Percentiles rank a stretch among this genome's conserved stretches.
Evolutionary conservation across 2,329 filamentous ascomycete species (phyloP).

Genomic region (Penicillium freii): DNA sequence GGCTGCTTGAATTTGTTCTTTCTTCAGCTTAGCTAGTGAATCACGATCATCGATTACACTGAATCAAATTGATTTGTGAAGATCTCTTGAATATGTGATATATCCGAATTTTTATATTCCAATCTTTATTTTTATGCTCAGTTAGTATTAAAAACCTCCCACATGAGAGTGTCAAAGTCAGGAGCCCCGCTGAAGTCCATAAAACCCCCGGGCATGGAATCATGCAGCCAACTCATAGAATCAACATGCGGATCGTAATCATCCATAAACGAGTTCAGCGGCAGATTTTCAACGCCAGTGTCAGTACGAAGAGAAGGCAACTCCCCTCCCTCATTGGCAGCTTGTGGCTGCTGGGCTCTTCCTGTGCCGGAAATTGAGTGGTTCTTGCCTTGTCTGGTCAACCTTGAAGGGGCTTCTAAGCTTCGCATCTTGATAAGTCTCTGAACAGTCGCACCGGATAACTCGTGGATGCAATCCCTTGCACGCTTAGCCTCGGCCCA

Average conservation of each 20-base stretch:
- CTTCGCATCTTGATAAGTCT: conserved; percentile 20
- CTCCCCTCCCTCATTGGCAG: neutral
- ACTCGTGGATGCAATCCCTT: conserved; percentile 32
- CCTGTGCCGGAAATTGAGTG: neutral
- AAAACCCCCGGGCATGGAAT: conserved; percentile 24
- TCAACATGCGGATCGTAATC: conserved; percentile 12
- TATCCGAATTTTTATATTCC: neutral
- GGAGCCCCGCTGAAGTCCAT: conserved; percentile 27
- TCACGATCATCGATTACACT: neutral
- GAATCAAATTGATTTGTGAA: neutral
- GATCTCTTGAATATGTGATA: neutral
- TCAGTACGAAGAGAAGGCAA: conserved; percentile 1
- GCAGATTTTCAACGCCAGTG: conserved; percentile 5
- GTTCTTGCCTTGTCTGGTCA: neutral
- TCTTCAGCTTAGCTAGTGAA: neutral
- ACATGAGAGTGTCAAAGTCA: conserved; percentile 33
- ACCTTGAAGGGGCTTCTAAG: conserved; percentile 18
- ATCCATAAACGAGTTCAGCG: conserved; percentile 21
- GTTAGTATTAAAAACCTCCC: conserved; percentile 26
- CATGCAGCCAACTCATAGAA: conserved; percentile 22
- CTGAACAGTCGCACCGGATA: conserved; percentile 30
- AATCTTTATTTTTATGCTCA: neutral
- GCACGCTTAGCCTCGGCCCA: conserved; percentile 49
- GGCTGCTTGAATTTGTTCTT: neutral
- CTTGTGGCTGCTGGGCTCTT: neutral